Evolutionary conservation across 2,329 filamentous ascomycete species (phyloP), one percentile per base, ranked within the genome.

Genomic region (Meredithiella fracta): DNA sequence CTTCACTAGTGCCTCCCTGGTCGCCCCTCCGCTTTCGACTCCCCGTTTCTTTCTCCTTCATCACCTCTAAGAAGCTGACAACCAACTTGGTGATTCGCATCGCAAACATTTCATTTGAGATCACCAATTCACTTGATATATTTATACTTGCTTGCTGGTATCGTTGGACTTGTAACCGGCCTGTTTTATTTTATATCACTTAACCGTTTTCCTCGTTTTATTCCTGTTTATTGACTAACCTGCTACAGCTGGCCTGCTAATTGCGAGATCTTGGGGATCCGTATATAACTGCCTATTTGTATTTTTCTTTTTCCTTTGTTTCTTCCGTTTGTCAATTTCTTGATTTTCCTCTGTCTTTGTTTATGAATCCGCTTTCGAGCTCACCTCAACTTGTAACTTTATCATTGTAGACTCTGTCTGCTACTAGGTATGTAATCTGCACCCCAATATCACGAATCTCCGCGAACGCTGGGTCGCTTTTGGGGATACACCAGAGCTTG

Each of bases 241-340:
- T 23, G 20, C 47, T 54, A 20, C n/a, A n/a, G n/a, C n/a, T 23
- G 47, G 26, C 17, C 26, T 23, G 20, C 47, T 54, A 20, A 4
- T 42, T 20, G 17, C 38, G 11, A 34, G 11, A 34, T 34, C 29
- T 34, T 42, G 38, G 17, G 38, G 14, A 42, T 42, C 15, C n/a
- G n/a, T 42, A 15, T 42, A 20, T 42, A 6, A 7, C 17, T 42
- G 14, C 6, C n/a, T 42, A 20, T 42, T n/a, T 42, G 9, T 47
- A 51, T 58, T 53, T 50, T 55, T 34, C 5, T 42, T 54, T 11
- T 59, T 47, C 22, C 40, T 5, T 38, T 38, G n/a, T 40, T 47
- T 31, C 8, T 49, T 31, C 3, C 5, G n/a, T 37, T 31, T 31
- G 42, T 52, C 38, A 44, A 38, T 29, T 26, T 53, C 31, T 47